These are phyloP conservation scores for Suhomyces xylopsoci DNA, from an alignment of 805 yeast species.

Conservation along the genomic window DNA sequence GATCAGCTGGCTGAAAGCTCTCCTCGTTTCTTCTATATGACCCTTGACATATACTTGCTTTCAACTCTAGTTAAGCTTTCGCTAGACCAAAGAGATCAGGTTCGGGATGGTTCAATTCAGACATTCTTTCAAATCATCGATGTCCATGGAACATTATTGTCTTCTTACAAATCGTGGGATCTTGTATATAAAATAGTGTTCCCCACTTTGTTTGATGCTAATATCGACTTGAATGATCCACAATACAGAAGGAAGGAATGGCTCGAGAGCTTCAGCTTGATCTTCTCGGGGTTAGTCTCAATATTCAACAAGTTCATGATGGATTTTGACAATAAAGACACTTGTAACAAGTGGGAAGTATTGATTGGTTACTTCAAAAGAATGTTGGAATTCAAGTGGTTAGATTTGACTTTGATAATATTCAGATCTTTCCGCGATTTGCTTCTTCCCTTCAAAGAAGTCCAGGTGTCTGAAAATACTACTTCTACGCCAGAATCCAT, in stretches of 20 bases:
- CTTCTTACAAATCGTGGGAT: conserved; percentile 48
- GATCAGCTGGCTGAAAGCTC: conserved; percentile 13
- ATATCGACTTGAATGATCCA: conserved; percentile 18
- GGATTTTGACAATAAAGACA: conserved; percentile 23
- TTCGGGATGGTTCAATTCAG: conserved; percentile 85
- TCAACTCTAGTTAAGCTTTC: conserved; percentile 61
- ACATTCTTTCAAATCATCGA: conserved; percentile 71
- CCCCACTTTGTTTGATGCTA: conserved; percentile 42
- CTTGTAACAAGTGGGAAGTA: conserved; percentile 50
- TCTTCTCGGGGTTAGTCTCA: conserved; percentile 64
- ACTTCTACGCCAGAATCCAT: conserved; percentile 11
- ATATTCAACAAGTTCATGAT: conserved; percentile 54
- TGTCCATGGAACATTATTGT: conserved; percentile 17
- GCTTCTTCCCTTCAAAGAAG: conserved; percentile 30
- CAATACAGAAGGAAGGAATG: conserved; percentile 38
- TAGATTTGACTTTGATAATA: conserved; percentile 53
- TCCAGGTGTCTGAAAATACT: conserved; percentile 1
- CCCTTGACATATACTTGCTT: conserved; percentile 58
- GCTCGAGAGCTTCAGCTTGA: conserved; percentile 60
- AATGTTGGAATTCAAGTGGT: conserved; percentile 39
- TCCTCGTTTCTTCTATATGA: conserved; percentile 18
- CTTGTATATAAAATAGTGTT: conserved; percentile 64
- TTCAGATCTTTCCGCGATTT: conserved; percentile 54
- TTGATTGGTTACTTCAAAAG: conserved; percentile 49
- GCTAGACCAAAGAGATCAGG: conserved; percentile 67